Base-by-base conservation (phyloP, 768 basidiomycete genomes). In the Mycena galopus region DNA sequence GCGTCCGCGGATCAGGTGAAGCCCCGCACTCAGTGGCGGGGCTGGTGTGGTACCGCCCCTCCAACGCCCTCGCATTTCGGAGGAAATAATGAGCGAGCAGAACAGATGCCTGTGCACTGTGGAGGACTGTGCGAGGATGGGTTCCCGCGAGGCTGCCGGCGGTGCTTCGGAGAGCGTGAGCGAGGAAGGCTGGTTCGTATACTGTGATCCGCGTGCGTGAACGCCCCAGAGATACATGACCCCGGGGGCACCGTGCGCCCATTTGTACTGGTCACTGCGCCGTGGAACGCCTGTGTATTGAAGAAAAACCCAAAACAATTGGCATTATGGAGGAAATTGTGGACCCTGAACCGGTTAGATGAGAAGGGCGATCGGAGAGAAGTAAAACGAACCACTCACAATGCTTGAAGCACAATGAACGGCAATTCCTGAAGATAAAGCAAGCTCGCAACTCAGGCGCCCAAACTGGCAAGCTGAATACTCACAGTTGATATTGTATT, bases 241-340 rank as follows among this genome's bases (percentile, higher is more conserved):
- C 51, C 81, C 0, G 79, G 78, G 3, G 81, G 44, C 0, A 76
- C 67, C 14, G 53, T 73, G 63, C 50, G 37, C 8, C 56, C 51
- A 37, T 30, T 35, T 17, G 39, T 4, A 25, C 79, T 79, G 23
- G 77, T 75, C 7, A 61, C 76, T 47, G 59, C 74, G 61, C 80
- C 75, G 6, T 81, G 78, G 63, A 90, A 85, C 5, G 86, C 84
- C 12, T 79, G 77, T 4, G 80, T 59, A 69, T 87, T 75, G 60
- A 90, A 81, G 76, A 88, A 90, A 53, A 89, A 83, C 0, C 86
- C 86, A 44, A 88, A 76, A 37, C 84, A 82, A 27, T 80, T 75
- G 0, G 82, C 79, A 35, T 86, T 79, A 29, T 82, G 83, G 3
- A 85, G 71, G 72, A 90, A 83, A 12, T 73, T 73, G 35, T 75